Evolutionary conservation across 2,329 filamentous ascomycete species (phyloP).

Genomic region (Hyphodiscus sp.): DNA sequence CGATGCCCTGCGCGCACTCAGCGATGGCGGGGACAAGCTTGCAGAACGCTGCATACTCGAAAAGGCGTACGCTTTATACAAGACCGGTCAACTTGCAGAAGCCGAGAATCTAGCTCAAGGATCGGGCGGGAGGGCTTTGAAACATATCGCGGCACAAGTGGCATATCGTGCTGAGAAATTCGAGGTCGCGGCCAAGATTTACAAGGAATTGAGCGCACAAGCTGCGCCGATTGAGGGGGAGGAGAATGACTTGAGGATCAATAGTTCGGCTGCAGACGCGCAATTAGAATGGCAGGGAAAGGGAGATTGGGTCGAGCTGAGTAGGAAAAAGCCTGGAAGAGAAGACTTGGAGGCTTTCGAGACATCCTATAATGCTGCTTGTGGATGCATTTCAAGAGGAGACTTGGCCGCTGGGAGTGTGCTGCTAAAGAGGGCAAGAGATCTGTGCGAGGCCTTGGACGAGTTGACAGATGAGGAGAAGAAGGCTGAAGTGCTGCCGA

Average conservation of each 20-base stretch:
- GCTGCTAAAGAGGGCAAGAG: conserved; percentile 62
- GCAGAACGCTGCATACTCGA: conserved; percentile 59
- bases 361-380: conserved; percentile 75
- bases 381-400: conserved; percentile 62
- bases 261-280: conserved; percentile 63
- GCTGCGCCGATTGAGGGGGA: conserved; percentile 47
- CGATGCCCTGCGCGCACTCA: conserved; percentile 65
- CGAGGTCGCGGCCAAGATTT: conserved; percentile 56
- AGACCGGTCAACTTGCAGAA: conserved; percentile 61
- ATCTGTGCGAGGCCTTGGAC: conserved; percentile 66
- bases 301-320: conserved; percentile 24
- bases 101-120: conserved; percentile 40
- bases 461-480: conserved; percentile 71
- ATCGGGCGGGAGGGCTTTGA: conserved; percentile 22
- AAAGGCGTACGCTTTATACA: conserved; percentile 79
- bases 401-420: conserved; percentile 59
- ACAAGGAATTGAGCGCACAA: conserved; percentile 48
- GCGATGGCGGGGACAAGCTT: conserved; percentile 54
- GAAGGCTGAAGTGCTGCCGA: conserved; percentile 65
- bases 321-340: conserved; percentile 44
- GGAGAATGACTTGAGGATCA: conserved; percentile 70
- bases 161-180: conserved; percentile 74
- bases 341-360: conserved; percentile 72
- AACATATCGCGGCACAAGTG: conserved; percentile 56
- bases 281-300: conserved; percentile 65